Base-by-base conservation (phyloP, 2,329 filamentous ascomycete genomes). In the Amylocarpus encephaloides region DNA sequence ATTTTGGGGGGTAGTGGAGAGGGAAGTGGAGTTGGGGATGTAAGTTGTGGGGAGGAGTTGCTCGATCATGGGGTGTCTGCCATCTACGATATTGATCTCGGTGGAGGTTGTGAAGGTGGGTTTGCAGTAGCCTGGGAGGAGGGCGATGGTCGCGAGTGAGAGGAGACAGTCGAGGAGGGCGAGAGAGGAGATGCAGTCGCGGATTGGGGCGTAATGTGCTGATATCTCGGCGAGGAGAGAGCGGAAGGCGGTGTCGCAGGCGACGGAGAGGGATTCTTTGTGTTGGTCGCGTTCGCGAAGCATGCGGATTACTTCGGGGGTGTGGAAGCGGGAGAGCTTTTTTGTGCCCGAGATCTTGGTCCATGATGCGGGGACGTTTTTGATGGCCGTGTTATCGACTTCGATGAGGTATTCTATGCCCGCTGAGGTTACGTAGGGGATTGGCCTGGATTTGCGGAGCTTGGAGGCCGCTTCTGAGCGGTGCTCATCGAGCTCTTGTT, bases 341-440 rank as follows among this genome's bases (percentile, higher is more conserved):
- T 97, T 97, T 6, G 93, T 98, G 44, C 92, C 91, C 50, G 86
- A 94, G 62, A 97, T 88, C 69, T 98, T 97, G 56, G 80, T 77
- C 93, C 93, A 98, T 0, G 88, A 94, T 3, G 93, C 92, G 0
- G 93, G 93, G 0, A 98, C 89, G 50, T 85, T 82, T 66, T 90
- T 93, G 53, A 96, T 77, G 48, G 88, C 80, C 1, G 77, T 68
- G 67, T 95, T 96, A 58, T 87, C 78, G 5, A 98, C 86, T 69
- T 97, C 93, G 61, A 98, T 88, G 16, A 98, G 79, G 65, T 89
- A 98, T 66, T 97, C 93, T 59, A 97, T 95, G 6, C 91, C 91
- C 1, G 89, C 80, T 6, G 93, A 87, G 0, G 88, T 93, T 22
- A 83, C 81, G 64, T 95, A 98, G 5, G 83, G 76, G 18, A 93